Base-by-base conservation (phyloP, 345 rosid genomes). In the Psidium guajava region DNA sequence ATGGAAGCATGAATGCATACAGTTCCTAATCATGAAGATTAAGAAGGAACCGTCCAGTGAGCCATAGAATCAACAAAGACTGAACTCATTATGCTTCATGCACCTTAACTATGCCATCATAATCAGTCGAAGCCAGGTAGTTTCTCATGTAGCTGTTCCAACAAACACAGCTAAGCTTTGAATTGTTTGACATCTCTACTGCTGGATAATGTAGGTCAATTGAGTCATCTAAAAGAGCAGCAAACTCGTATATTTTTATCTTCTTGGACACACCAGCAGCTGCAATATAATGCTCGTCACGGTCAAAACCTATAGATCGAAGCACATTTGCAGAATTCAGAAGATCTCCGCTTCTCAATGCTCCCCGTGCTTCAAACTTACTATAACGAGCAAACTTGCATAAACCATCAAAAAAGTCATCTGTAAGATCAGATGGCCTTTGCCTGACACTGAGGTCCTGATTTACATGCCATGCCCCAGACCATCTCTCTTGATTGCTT, bases 81-180 rank as follows among this genome's bases (percentile, higher is more conserved):
- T 90, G 32, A 81, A 83, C 20, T 25, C 73, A 84, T 86, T 80
- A 83, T 12, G 18, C 36, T 49, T 25, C 49, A 82, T 86, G 64
- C 83, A 96, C 98, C 98, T 94, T 91, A 85, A 95, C 96, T 55
- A 88, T 89, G 85, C 99, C 98, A 88, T 95, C 98, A 82, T 95
- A 95, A 88, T 92, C 98, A 36, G 98, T 91, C 82, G 99, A 96
- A 84, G 95, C 98, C 90, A 96, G 91, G 89, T 93, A 96, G 92
- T 93, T 94, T 89, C 92, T 93, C 87, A 95, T 94, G 91, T 94
- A 96, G 88, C 87, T 92, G 90, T 96, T 96, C 99, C 99, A 96
- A 92, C 93, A 93, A 89, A 95, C 89, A 83, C 98, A 96, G 89
- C 97, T 96, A 55, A 96, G 86, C 90, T 88, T 96, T 64, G 98